Evolutionary conservation across 805 yeast genomes (phyloP).

Genomic region (Hanseniaspora nectarophila): DNA sequence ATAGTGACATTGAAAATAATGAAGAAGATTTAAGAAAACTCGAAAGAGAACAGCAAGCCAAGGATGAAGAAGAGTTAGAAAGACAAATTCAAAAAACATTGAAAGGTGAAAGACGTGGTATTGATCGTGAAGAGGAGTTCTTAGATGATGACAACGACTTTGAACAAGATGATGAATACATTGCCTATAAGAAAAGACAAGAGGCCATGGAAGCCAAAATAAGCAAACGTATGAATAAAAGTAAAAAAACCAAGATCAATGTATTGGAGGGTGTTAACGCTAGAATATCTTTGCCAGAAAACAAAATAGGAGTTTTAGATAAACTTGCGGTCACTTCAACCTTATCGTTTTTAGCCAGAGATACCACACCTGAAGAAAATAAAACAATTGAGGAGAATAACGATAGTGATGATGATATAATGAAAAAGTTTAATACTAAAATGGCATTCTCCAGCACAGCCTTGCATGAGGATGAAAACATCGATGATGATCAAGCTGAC

Average conservation of each 20-base stretch:
- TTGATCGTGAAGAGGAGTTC: conserved; percentile 17
- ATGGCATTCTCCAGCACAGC: neutral
- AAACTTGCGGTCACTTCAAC: conserved; percentile 3
- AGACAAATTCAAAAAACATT: conserved; percentile 17
- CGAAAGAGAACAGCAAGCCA: conserved; percentile 20
- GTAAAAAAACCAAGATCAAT: conserved; percentile 6
- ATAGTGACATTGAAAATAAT: conserved; percentile 21
- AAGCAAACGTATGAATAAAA: conserved; percentile 1
- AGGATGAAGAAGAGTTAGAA: conserved; percentile 1
- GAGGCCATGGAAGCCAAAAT: conserved; percentile 1
- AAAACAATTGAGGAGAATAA: neutral
- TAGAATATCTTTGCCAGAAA: conserved; percentile 5
- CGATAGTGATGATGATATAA: neutral
- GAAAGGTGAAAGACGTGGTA: conserved; percentile 15
- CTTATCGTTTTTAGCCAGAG: conserved; percentile 6
- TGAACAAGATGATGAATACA: conserved; percentile 16
- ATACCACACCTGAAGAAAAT: neutral
- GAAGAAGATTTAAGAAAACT: conserved; percentile 21
- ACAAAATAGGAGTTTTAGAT: conserved; percentile 8
- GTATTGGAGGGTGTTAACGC: conserved; percentile 1
- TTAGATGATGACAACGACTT: conserved; percentile 14
- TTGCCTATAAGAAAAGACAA: conserved; percentile 5
- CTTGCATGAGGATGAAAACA: neutral
- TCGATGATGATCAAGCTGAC: conserved; percentile 13
- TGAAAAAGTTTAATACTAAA: neutral